phyloP scores from a whole-genome alignment of 164 flowering plant genomes.

The Hamamelis virginiana region DNA sequence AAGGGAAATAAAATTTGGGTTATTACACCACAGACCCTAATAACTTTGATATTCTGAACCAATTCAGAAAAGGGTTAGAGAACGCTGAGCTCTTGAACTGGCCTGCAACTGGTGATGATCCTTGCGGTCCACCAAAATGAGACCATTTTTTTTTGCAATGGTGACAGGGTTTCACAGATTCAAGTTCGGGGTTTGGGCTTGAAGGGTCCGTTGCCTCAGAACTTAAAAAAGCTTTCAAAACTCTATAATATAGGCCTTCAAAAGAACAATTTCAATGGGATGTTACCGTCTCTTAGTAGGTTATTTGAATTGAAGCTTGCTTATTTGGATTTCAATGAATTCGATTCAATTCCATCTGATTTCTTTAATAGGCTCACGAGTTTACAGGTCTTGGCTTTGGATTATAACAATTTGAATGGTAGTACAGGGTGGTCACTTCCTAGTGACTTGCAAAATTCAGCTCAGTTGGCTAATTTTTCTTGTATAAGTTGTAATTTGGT shows the following conservation, averaged over 20 bases:
- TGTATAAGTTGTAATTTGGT: constrained; percentile 48
- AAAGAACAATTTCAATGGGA: constrained; percentile 48
- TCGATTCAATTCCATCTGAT: constrained; percentile 59
- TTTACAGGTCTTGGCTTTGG: constrained; percentile 59
- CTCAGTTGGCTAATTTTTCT: constrained; percentile 50
- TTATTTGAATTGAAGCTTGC: constrained; percentile 42
- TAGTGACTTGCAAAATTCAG: constrained; percentile 32
- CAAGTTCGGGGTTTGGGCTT: constrained; percentile 53
- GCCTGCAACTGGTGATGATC: constrained; percentile 54
- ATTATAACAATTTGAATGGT: constrained; percentile 47
- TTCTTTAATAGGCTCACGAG: constrained; percentile 49
- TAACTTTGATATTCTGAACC: constrained; percentile 45
- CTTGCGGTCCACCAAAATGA: constrained; percentile 65
- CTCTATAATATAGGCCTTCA: constrained; percentile 57
- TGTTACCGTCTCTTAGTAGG: constrained; percentile 57
- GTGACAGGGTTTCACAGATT: constrained; percentile 56
- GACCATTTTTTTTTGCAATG: constrained; percentile 37
- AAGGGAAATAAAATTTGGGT: no score
- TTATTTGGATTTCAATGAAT: constrained; percentile 54
- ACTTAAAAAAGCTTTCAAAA: constrained; percentile 47
- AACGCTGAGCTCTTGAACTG: constrained; percentile 63
- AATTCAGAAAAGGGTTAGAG: constrained; percentile 43
- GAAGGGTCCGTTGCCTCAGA: constrained; percentile 52
- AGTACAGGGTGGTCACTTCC: constrained; percentile 63
- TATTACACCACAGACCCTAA: constrained; percentile 37